A percentile compares a stretch with the other conserved stretches of the same genome.
phyloP scores from a whole-genome alignment of 495 filamentous ascomycete genomes.

The Podospora anserina region DNA sequence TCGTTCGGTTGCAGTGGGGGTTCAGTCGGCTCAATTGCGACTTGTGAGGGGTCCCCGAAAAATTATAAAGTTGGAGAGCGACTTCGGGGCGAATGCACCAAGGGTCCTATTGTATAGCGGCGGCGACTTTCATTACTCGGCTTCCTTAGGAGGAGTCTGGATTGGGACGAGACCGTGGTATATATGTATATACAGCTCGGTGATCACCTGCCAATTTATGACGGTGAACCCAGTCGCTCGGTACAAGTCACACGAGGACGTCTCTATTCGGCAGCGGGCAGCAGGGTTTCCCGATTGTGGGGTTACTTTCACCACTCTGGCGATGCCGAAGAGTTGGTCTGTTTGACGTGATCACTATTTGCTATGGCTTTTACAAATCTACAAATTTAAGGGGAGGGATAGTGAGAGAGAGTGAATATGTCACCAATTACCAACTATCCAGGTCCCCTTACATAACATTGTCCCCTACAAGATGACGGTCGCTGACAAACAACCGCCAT shows the following conservation, averaged over 20 bases:
- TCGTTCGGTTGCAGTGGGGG: not conserved
- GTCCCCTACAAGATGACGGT: slow-evolving; percentile 19
- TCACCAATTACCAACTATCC: not conserved
- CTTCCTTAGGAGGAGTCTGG: not conserved
- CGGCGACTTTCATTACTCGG: not conserved
- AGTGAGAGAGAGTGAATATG: not conserved
- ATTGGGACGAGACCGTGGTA: too few relatives aligned
- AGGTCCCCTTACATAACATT: slow-evolving; percentile 1
- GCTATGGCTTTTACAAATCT: too few relatives aligned
- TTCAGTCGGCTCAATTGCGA: slow-evolving; percentile 4
- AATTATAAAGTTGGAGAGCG: slow-evolving; percentile 1
- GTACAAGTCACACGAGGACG: not conserved
- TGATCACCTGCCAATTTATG: not conserved
- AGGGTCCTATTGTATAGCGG: not conserved
- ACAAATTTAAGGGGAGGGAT: too few relatives aligned
- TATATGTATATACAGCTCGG: not conserved
- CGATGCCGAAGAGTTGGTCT: not conserved
- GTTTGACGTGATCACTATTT: not conserved
- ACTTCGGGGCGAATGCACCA: slow-evolving; percentile 2
- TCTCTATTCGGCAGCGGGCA: not conserved
- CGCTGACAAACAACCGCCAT: slow-evolving; percentile 30
- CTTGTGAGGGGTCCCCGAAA: not conserved
- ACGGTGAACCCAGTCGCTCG: not conserved
- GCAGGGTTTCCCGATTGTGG: not conserved
- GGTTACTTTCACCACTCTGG: not conserved